Evolutionary conservation across 257 asterid species (phyloP), one percentile per base, ranked within the genome.

Genomic region (Phtheirospermum japonicum): DNA sequence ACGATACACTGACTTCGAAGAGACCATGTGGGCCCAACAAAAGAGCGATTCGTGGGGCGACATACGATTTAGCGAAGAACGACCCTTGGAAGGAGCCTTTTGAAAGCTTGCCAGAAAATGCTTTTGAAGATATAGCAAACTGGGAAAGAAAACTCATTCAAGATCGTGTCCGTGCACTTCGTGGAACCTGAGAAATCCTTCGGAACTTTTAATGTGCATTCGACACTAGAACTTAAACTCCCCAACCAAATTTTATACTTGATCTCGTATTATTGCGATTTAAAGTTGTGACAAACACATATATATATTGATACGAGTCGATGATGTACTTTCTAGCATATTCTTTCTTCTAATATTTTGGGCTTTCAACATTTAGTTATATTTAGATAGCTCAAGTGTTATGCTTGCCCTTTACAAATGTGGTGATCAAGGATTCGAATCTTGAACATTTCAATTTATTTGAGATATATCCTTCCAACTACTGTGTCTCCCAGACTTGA

Each of bases 1-100:
- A 91, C 63, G 73, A 78, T 7, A 63, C 80, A 1, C 82, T 86
- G 7, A 83, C 84, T 60, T 79, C 92, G 59, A 84, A 86, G 83
- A 81, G 96, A 53, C 96, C 95, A 0, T 91, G 95, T 61, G 98
- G 98, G 57, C 96, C 98, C 1, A 91, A 84, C 66, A 84, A 74
- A 69, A 67, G 66, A 52, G 96, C 98, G 4, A 85, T 91, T 52
- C 86, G 86, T 36, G 98, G 88, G 28, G 95, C 98, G 37, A 86
- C 98, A 0, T 88, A 88, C 32, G 98, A 88, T 77, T 72, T 91
- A 78, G 88, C 91, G 6, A 91, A 91, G 76, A 71, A 60, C 51
- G 94, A 86, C 42, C 78, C 80, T 0, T 83, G 82, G 80, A 91
- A 91, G 77, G 94, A 91, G 75, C 92, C 96, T 7, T 81, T 91